Conservation (phyloP, 257 asterid species). For the Solanum pinnatisectum region DNA sequence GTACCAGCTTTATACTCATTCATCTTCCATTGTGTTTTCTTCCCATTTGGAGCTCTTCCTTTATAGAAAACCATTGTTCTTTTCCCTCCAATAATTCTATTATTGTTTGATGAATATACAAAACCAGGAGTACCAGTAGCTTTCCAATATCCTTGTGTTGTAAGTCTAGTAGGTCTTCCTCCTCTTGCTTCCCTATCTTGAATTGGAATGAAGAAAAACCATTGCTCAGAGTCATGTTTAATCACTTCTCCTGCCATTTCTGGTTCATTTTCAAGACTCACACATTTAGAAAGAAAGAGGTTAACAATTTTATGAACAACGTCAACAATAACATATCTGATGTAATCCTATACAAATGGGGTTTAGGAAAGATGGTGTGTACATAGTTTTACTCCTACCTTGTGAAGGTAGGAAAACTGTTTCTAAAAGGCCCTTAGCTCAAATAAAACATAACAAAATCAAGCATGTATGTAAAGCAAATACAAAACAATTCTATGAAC, state of each 20-base stretch:
- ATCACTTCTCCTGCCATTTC: slow-evolving; percentile 31
- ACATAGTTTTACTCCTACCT: not conserved
- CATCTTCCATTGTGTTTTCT: slow-evolving; percentile 59
- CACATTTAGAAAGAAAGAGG: not conserved
- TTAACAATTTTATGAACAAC: not conserved
- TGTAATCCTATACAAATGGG: not conserved
- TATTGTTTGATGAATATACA: slow-evolving; percentile 32
- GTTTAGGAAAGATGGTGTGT: not conserved
- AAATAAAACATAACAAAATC: not conserved
- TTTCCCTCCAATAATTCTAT: slow-evolving; percentile 29
- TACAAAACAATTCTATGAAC: not conserved
- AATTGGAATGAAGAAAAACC: slow-evolving; percentile 57
- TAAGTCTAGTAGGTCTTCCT: slow-evolving; percentile 45
- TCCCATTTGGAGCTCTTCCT: slow-evolving; percentile 52
- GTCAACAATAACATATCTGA: not conserved
- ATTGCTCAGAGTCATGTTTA: slow-evolving; percentile 34
- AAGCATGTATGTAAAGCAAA: not conserved
- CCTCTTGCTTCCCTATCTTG: slow-evolving; percentile 49
- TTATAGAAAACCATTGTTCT: slow-evolving; percentile 51
- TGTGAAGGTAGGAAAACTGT: not conserved
- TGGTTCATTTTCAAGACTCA: slow-evolving; percentile 1
- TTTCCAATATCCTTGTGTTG: slow-evolving; percentile 58
- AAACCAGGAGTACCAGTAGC: slow-evolving; percentile 52
- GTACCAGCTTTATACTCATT: slow-evolving; percentile 39
- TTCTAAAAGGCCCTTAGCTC: not conserved